phyloP scores from a whole-genome alignment of 2,329 filamentous ascomycete species.

The Sclerotinia glacialis region DNA sequence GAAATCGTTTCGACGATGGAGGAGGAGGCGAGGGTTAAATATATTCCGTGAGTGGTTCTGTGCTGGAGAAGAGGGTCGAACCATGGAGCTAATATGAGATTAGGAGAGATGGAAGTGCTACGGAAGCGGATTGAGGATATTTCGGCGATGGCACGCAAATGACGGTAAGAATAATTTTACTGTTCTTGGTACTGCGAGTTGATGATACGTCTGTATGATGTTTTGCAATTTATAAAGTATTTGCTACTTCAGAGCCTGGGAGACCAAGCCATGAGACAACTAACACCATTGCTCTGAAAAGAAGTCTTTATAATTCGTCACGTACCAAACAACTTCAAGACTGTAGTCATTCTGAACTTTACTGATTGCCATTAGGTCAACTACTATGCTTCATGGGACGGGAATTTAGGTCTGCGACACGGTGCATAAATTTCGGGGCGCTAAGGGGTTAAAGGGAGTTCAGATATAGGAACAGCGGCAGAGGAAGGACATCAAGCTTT shows the following conservation, averaged over 20 bases:
- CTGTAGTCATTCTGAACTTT: background rate
- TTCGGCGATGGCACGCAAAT: background rate
- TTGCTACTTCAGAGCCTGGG: conserved; percentile 99
- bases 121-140: conserved; percentile 35
- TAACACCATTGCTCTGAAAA: conserved; percentile 83
- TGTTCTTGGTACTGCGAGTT: background rate
- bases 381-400: conserved; percentile 6
- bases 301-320: conserved; percentile 28
- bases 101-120: conserved; percentile 56
- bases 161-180: background rate
- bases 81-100: conserved; percentile 27
- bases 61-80: no score
- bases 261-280: conserved; percentile 91
- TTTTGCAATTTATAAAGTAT: conserved; percentile 86
- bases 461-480: background rate
- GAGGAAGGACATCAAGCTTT: background rate
- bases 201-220: conserved; percentile 63
- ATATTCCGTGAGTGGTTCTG: conserved; percentile 58
- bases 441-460: conserved; percentile 13
- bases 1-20: conserved; percentile 60
- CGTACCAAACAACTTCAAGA: background rate
- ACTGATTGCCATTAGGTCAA: background rate
- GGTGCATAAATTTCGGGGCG: background rate
- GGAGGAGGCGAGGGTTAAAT: conserved; percentile 61
- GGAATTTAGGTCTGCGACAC: background rate